A percentile compares a stretch with the other conserved stretches of the same genome.
These are phyloP conservation scores for Xylaria palmicola DNA, from an alignment of 495 filamentous ascomycete species.

Conservation along the genomic window DNA sequence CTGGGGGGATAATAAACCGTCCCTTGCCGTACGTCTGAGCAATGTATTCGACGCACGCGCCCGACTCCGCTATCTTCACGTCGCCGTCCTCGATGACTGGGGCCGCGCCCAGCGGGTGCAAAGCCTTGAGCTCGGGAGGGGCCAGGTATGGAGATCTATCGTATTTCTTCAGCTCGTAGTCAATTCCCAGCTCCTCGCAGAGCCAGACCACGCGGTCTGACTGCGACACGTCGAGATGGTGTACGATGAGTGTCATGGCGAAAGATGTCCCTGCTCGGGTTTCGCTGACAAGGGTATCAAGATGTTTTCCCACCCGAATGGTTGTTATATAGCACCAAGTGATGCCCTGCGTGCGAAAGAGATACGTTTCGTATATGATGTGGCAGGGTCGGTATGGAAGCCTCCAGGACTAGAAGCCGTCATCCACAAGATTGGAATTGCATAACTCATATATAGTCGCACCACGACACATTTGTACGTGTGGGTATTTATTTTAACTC, in stretches of 20 bases:
- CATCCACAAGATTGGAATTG: not conserved
- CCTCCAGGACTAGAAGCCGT: too few relatives aligned
- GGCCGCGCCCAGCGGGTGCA: conserved; percentile 53
- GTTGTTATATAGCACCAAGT: too few relatives aligned
- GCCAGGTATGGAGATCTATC: conserved; percentile 50
- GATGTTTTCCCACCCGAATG: not conserved
- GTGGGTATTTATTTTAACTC: not conserved
- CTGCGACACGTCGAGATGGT: conserved; percentile 57
- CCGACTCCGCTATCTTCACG: conserved; percentile 54
- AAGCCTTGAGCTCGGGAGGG: conserved; percentile 50
- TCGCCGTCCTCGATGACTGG: conserved; percentile 56
- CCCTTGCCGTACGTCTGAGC: conserved; percentile 50
- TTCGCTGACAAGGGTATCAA: not conserved
- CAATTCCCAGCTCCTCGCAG: conserved; percentile 59
- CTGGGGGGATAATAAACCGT: conserved; percentile 41
- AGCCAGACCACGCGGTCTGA: conserved; percentile 64
- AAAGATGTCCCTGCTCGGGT: too few relatives aligned
- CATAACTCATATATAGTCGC: not conserved
- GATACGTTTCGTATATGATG: too few relatives aligned
- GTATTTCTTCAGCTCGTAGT: conserved; percentile 53
- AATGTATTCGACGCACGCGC: conserved; percentile 59
- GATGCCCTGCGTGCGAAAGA: too few relatives aligned
- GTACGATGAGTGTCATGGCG: conserved; percentile 48
- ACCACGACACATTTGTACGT: not conserved
- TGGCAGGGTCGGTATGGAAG: too few relatives aligned